phyloP scores from a whole-genome alignment of 495 filamentous ascomycete genomes.

The Aspergillus nidulans region DNA sequence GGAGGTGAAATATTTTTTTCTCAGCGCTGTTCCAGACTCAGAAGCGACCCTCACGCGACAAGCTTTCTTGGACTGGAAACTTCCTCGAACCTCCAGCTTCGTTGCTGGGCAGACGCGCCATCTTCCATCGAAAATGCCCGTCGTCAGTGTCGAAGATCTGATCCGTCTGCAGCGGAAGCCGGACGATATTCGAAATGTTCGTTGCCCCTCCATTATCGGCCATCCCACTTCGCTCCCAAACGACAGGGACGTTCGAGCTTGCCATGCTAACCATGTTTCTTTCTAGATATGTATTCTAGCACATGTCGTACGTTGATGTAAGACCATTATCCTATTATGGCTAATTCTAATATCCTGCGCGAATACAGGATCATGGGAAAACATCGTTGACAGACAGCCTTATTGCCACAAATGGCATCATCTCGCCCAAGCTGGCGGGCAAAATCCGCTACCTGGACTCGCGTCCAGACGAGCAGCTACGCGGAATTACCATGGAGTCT shows the following conservation, averaged over 20 bases:
- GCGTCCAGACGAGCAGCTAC: slow-evolving; percentile 90
- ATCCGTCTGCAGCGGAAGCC: slow-evolving; percentile 78
- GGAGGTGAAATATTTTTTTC: slow-evolving; percentile 15
- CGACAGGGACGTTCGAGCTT: slow-evolving; percentile 2
- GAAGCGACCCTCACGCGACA: slow-evolving; percentile 2
- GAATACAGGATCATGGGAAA: slow-evolving; percentile 81
- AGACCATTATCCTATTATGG: neutral
- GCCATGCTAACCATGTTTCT: slow-evolving; percentile 27
- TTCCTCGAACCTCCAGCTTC: slow-evolving; percentile 5
- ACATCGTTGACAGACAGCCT: slow-evolving; percentile 95
- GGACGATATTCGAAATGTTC: slow-evolving; percentile 84
- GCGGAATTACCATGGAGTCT: slow-evolving; percentile 99
- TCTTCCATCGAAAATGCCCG: slow-evolving; percentile 62
- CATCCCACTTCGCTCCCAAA: slow-evolving; percentile 32
- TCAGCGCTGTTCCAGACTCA: slow-evolving; percentile 9
- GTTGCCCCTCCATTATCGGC: slow-evolving; percentile 28
- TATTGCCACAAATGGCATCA: slow-evolving; percentile 98
- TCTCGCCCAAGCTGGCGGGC: slow-evolving; percentile 93
- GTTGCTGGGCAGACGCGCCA: slow-evolving; percentile 18
- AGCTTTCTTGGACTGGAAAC: slow-evolving; percentile 4
- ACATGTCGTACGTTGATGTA: slow-evolving; percentile 69
- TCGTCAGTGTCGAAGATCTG: slow-evolving; percentile 82
- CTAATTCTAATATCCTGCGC: neutral
- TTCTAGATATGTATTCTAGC: slow-evolving; percentile 92
- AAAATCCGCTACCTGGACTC: slow-evolving; percentile 98